Percentiles rank a stretch among this genome's conserved stretches.
phyloP scores from a whole-genome alignment of 2,329 filamentous ascomycete species.

The Venturiaceae sp. region DNA sequence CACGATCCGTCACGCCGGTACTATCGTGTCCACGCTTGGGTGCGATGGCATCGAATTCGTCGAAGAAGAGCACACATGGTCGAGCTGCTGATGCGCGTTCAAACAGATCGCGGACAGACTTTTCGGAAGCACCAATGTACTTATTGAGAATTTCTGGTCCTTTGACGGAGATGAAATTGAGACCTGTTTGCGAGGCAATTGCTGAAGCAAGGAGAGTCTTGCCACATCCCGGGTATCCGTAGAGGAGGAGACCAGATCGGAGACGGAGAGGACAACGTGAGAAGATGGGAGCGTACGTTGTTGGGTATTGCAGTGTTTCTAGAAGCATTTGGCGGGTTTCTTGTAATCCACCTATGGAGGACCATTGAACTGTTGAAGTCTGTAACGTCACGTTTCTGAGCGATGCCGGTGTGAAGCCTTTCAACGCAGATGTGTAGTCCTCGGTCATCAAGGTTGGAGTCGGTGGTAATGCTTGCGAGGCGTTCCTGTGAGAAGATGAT shows the following conservation, averaged over 20 bases:
- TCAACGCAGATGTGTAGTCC: constrained; percentile 78
- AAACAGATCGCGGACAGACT: constrained; percentile 90
- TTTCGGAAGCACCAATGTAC: constrained; percentile 96
- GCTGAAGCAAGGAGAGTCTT: constrained; percentile 94
- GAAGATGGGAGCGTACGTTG: constrained; percentile 96
- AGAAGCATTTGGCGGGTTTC: constrained; percentile 84
- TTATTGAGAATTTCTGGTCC: constrained; percentile 98
- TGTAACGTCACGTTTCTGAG: constrained; percentile 91
- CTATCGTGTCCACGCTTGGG: constrained; percentile 95
- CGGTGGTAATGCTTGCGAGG: constrained; percentile 7
- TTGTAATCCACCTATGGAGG: constrained; percentile 78
- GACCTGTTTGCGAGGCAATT: constrained; percentile 92
- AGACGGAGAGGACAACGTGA: constrained; percentile 91
- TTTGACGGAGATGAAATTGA: constrained; percentile 98
- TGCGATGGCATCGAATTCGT: constrained; percentile 96
- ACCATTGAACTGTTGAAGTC: constrained; percentile 84
- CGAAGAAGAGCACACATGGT: constrained; percentile 94
- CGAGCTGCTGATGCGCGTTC: constrained; percentile 83
- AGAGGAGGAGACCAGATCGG: constrained; percentile 83
- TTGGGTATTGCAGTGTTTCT: constrained; percentile 93
- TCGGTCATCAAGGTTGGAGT: constrained; percentile 48
- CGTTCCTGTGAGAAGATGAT: constrained; percentile 30
- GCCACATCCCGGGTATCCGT: constrained; percentile 91
- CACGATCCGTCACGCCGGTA: constrained; percentile 95
- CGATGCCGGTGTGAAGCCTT: constrained; percentile 90